Evolutionary conservation across 441 rosid genomes (phyloP).

Genomic region (Manihot esculenta): DNA sequence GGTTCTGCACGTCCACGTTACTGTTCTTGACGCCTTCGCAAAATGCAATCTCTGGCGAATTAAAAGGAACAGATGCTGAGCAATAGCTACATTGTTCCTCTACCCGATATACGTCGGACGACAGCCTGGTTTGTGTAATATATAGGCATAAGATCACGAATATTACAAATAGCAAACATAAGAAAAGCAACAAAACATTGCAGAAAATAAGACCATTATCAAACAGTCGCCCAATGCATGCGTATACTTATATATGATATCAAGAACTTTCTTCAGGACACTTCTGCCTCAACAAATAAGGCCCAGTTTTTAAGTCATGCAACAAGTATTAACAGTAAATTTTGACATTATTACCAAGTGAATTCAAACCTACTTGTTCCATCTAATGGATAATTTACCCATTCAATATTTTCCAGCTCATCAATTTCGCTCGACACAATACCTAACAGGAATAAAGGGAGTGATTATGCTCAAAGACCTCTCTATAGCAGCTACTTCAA

Average conservation of each 20-base stretch:
- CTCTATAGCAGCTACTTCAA: not conserved
- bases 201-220: not conserved
- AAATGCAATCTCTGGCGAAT: conserved; percentile 64
- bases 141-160: not conserved
- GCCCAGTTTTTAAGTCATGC: not conserved
- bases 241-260: not conserved
- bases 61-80: conserved; percentile 54
- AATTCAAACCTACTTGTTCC: not conserved
- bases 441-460: too few species aligned
- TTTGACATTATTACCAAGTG: too few species aligned
- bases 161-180: not conserved
- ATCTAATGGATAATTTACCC: not conserved
- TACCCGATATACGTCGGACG: conserved; percentile 20
- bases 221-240: not conserved
- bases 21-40: conserved; percentile 44
- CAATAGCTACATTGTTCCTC: conserved; percentile 79
- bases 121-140: conserved; percentile 33
- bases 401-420: too few species aligned
- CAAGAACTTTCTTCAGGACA: not conserved
- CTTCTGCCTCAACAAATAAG: not conserved
- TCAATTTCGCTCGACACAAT: too few species aligned
- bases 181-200: not conserved
- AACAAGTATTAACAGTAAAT: not conserved
- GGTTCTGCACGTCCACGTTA: conserved; percentile 36
- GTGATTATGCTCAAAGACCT: too few species aligned